Evolutionary conservation across 495 filamentous ascomycete species (phyloP).

Genomic region (Podospora anserina): DNA sequence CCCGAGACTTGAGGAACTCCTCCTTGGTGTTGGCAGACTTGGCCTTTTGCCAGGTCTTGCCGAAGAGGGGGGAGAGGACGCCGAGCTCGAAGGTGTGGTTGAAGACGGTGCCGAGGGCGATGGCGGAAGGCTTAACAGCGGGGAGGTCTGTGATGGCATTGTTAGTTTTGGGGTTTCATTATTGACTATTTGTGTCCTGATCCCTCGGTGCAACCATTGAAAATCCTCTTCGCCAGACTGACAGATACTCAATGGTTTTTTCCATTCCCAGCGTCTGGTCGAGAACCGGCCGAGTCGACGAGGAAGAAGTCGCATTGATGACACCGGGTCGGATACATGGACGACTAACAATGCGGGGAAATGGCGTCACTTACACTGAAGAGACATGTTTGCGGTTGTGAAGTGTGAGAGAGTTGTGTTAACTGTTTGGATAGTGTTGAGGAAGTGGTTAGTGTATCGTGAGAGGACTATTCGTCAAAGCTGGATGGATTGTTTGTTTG

Average conservation of each 20-base stretch:
- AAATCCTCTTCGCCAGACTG: not conserved
- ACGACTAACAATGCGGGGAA: not conserved
- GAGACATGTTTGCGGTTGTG: constrained; percentile 50
- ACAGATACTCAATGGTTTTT: not conserved
- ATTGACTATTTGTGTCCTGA: not conserved
- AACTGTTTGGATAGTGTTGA: constrained; percentile 7
- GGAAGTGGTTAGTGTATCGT: constrained; percentile 6
- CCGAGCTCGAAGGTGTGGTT: constrained; percentile 67
- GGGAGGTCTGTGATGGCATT: constrained; percentile 65
- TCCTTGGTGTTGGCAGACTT: constrained; percentile 91
- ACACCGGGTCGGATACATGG: too few relatives aligned
- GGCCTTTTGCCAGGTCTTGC: constrained; percentile 90
- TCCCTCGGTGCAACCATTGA: not conserved
- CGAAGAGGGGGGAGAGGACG: constrained; percentile 85
- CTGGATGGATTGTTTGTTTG: constrained; percentile 13
- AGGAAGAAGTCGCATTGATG: too few relatives aligned
- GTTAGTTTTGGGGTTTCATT: constrained; percentile 21
- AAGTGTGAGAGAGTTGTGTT: not conserved
- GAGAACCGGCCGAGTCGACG: too few relatives aligned
- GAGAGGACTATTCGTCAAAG: constrained; percentile 4
- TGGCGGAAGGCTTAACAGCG: constrained; percentile 94
- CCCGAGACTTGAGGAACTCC: constrained; percentile 90
- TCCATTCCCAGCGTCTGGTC: not conserved
- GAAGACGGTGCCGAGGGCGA: constrained; percentile 92
- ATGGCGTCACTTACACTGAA: constrained; percentile 49